These are phyloP conservation scores for Hydnomerulius pinastri DNA, from an alignment of 768 basidiomycete genomes.

Conservation along the genomic window DNA sequence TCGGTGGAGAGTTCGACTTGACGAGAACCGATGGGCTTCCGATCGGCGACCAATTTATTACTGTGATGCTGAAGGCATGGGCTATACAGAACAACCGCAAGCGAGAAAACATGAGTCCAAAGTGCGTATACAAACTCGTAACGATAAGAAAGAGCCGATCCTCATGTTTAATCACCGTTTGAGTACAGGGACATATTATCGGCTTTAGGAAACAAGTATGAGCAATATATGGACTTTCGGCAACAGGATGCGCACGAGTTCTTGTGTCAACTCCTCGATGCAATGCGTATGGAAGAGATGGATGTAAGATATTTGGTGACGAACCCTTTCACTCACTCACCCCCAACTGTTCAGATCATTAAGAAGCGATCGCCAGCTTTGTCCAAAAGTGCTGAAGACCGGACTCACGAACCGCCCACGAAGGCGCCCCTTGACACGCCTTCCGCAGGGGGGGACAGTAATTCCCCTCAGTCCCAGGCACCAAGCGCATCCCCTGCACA, in stretches of 20 bases:
- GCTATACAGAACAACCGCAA: slow-evolving; percentile 51
- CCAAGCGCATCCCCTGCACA: neutral
- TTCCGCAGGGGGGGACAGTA: neutral
- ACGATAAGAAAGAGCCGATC: neutral
- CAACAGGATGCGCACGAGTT: slow-evolving; percentile 98
- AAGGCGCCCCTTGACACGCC: neutral
- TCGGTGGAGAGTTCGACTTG: slow-evolving; percentile 52
- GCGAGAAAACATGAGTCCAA: slow-evolving; percentile 63
- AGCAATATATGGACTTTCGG: slow-evolving; percentile 92
- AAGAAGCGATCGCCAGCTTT: slow-evolving; percentile 63
- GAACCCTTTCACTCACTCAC: slow-evolving; percentile 1
- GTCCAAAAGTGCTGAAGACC: slow-evolving; percentile 38
- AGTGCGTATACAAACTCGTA: slow-evolving; percentile 46
- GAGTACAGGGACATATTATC: slow-evolving; percentile 57
- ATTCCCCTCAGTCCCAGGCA: neutral
- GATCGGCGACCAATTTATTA: slow-evolving; percentile 68
- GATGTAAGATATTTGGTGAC: slow-evolving; percentile 56
- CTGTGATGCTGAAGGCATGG: slow-evolving; percentile 65
- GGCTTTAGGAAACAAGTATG: slow-evolving; percentile 80
- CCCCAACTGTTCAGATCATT: slow-evolving; percentile 59
- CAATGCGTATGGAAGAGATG: slow-evolving; percentile 92
- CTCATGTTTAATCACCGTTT: neutral
- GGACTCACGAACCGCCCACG: neutral
- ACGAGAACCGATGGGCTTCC: slow-evolving; percentile 63
- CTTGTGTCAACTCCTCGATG: slow-evolving; percentile 84